Evolutionary conservation across 2,329 filamentous ascomycete species (phyloP).

Genomic region (Trichoderma harzianum): DNA sequence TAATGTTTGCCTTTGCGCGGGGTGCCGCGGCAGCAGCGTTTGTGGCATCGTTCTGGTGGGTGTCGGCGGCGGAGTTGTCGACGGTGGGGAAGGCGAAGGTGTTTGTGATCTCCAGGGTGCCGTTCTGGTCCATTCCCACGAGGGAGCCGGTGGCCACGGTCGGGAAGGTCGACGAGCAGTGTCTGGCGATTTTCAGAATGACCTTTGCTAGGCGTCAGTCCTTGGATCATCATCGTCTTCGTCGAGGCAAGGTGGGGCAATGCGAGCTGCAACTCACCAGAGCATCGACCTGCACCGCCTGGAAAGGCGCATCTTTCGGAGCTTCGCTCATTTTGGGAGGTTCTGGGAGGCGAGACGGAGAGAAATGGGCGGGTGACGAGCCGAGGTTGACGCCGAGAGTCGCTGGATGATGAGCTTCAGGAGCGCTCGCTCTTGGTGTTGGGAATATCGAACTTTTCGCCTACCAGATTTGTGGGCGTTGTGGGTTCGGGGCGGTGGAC

Average conservation of each 20-base stretch:
- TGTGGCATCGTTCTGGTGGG: slow-evolving; percentile 72
- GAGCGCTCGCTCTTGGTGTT: slow-evolving; percentile 28
- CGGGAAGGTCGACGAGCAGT: slow-evolving; percentile 83
- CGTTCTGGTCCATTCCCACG: slow-evolving; percentile 86
- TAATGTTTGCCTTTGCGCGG: slow-evolving; percentile 81
- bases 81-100: slow-evolving; percentile 87
- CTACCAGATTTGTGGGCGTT: slow-evolving; percentile 43
- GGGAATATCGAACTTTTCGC: slow-evolving; percentile 45
- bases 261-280: slow-evolving; percentile 59
- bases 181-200: slow-evolving; percentile 97
- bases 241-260: slow-evolving; percentile 35
- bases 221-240: slow-evolving; percentile 15
- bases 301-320: slow-evolving; percentile 67
- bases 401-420: slow-evolving; percentile 20
- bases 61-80: slow-evolving; percentile 68
- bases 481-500: slow-evolving; percentile 40
- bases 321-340: slow-evolving; percentile 54
- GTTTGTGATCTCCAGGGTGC: slow-evolving; percentile 86
- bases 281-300: slow-evolving; percentile 90
- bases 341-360: background rate
- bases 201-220: slow-evolving; percentile 53
- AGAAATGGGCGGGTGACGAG: slow-evolving; percentile 22
- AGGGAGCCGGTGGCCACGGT: slow-evolving; percentile 85
- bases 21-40: slow-evolving; percentile 82
- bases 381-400: slow-evolving; percentile 25